Conservation (phyloP, 495 filamentous ascomycete genomes). For the Penicillium ucsense region DNA sequence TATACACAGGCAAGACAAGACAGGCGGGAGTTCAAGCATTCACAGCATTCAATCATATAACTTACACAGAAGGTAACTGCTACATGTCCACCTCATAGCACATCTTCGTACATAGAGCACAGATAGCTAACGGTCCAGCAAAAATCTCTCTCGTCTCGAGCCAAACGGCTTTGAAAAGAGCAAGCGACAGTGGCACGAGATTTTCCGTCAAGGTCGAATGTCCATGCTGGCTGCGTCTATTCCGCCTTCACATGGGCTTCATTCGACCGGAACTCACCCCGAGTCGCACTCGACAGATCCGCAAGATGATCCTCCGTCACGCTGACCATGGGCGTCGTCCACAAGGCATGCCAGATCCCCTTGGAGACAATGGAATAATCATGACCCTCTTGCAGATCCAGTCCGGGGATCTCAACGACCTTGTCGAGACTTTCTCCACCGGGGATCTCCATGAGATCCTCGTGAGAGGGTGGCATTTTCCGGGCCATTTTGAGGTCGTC, state of each 20-base stretch:
- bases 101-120: no score
- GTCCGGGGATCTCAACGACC: conserved; percentile 7
- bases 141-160: no score
- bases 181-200: no score
- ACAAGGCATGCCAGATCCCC: conserved; percentile 26
- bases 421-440: conserved; percentile 12
- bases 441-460: conserved; percentile 34
- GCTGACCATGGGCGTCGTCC: conserved; percentile 12
- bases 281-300: conserved; percentile 5
- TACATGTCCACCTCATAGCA: no score
- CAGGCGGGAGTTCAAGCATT: no score
- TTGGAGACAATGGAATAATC: conserved; percentile 20
- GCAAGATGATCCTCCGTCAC: conserved; percentile 14
- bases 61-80: no score
- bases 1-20: no score
- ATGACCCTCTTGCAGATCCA: conserved; percentile 12
- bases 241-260: conserved; percentile 6
- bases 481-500: conserved; percentile 36
- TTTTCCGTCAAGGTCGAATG: no score
- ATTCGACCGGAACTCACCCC: conserved; percentile 18
- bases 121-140: no score
- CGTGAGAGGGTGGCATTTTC: conserved; percentile 29
- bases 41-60: no score
- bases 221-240: not conserved
- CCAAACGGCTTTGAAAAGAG: no score